Evolutionary conservation across 768 basidiomycete species (phyloP).

Genomic region (Mycena kentingensis): DNA sequence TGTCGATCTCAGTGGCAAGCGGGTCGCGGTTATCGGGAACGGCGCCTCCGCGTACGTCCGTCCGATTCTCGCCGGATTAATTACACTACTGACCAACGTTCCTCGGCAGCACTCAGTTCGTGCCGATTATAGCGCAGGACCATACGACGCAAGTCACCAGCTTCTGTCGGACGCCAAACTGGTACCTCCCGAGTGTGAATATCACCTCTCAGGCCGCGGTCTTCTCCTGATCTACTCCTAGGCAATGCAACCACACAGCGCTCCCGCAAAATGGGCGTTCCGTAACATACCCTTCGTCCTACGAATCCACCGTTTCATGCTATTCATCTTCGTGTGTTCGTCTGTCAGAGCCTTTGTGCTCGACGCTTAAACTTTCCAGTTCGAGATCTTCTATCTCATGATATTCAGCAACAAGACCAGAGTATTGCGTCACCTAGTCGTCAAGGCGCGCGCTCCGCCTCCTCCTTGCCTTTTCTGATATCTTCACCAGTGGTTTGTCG

Average conservation of each 20-base stretch:
- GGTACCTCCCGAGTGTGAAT: slow-evolving; percentile 49
- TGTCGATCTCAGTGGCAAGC: slow-evolving; percentile 45
- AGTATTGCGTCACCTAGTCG: background rate
- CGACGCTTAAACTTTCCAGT: background rate
- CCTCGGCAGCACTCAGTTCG: slow-evolving; percentile 48
- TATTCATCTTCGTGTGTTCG: background rate
- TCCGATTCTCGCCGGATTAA: background rate
- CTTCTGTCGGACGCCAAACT: slow-evolving; percentile 53
- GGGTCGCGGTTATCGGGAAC: slow-evolving; percentile 61
- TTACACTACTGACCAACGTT: background rate
- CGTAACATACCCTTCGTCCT: slow-evolving; percentile 40
- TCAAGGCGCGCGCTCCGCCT: slow-evolving; percentile 7
- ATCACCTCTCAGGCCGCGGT: slow-evolving; percentile 9
- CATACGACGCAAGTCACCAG: slow-evolving; percentile 45
- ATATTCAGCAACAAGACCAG: slow-evolving; percentile 5
- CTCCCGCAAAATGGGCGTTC: slow-evolving; percentile 41
- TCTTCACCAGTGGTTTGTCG: slow-evolving; percentile 6
- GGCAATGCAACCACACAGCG: too few species aligned
- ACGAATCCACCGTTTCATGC: slow-evolving; percentile 27
- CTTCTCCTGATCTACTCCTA: slow-evolving; percentile 27
- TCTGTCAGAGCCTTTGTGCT: background rate
- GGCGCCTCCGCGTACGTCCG: slow-evolving; percentile 52
- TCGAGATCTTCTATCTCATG: slow-evolving; percentile 8
- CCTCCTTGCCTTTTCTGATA: slow-evolving; percentile 26
- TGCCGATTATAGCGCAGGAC: slow-evolving; percentile 46